A percentile compares a stretch with the other conserved stretches of the same genome.
phyloP scores from a whole-genome alignment of 2,329 filamentous ascomycete species.

The Exophiala viscosa region DNA sequence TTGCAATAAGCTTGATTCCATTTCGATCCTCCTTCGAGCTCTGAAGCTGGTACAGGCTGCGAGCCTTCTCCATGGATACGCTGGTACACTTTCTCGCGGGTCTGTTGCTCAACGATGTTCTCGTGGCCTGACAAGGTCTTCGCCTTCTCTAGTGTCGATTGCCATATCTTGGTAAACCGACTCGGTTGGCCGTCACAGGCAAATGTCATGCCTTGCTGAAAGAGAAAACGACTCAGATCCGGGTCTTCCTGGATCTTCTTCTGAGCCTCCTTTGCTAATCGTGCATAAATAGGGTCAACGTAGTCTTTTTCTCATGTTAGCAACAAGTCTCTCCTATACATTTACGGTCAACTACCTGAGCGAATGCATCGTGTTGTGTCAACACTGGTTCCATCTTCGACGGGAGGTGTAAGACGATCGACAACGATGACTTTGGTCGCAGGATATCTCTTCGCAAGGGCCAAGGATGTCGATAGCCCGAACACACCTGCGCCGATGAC shows the following conservation, averaged over 20 bases:
- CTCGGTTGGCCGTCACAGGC: constrained; percentile 24
- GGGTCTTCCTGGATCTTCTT: constrained; percentile 25
- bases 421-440: constrained; percentile 31
- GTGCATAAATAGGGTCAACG: constrained; percentile 28
- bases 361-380: constrained; percentile 38
- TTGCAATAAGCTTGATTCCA: constrained; percentile 30
- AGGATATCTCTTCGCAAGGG: constrained; percentile 30
- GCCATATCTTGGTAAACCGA: constrained; percentile 17
- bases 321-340: background rate
- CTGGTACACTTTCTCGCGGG: constrained; percentile 23
- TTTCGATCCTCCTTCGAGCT: constrained; percentile 2
- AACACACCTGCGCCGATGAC: constrained; percentile 67
- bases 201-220: constrained; percentile 31
- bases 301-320: constrained; percentile 20
- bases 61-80: constrained; percentile 26
- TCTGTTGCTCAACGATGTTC: constrained; percentile 7
- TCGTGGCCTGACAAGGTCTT: background rate
- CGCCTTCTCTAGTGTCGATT: background rate
- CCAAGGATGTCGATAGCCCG: constrained; percentile 64
- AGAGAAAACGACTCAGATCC: constrained; percentile 22
- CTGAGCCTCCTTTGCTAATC: constrained; percentile 26
- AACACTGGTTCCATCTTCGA: constrained; percentile 38
- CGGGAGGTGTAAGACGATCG: constrained; percentile 34
- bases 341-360: constrained; percentile 1
- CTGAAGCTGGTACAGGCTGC: constrained; percentile 1